Base-by-base conservation (phyloP, 2,329 filamentous ascomycete genomes). In the Lojkania enalia region DNA sequence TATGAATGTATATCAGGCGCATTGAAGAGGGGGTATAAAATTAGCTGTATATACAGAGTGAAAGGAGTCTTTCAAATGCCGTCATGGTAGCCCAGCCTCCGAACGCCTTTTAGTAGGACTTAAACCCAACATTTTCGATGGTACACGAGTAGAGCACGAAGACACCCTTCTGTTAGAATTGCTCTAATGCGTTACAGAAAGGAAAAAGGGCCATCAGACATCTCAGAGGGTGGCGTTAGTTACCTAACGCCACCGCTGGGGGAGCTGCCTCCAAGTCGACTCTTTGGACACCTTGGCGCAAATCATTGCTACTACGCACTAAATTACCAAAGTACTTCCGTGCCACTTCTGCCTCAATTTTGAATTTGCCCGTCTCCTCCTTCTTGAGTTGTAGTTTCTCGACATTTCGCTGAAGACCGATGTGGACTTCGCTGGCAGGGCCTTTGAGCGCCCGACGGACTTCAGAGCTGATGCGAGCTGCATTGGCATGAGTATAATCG, bases 401-500 rank as follows among this genome's bases (percentile, higher is more conserved):
- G 36, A 96, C 86, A 20, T 85, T 90, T 42, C 87, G 85, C 60
- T 95, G 87, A 20, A 99, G 80, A 40, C 87, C 85, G 32, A 90
- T 84, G 42, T 90, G 86, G 5, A 99, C 81, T 60, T 90, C 90
- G 62, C 92, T 87, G 1, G 91, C 88, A 1, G 94, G 94, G 60
- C 88, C 84, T 48, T 89, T 88, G 29, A 99, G 82, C 6, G 96
- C 90, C 66, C 90, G 89, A 56, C 92, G 88, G 31, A 96, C 90
- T 42, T 95, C 87, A 19, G 83, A 80, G 16, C 88, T 86, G 61
- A 99, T 95, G 42, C 94, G 88, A 14, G 81, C 77, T 33, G 90
- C 84, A 74, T 99, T 99, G 54, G 82, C 74, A 70, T 99, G 94
- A 1, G 94, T 88, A 66, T 97, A 99, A 73, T 99, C 94, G 63